Evolutionary conservation across 805 yeast genomes (phyloP), one percentile per base, ranked within the genome.

Genomic region (Pichia kluyveri): DNA sequence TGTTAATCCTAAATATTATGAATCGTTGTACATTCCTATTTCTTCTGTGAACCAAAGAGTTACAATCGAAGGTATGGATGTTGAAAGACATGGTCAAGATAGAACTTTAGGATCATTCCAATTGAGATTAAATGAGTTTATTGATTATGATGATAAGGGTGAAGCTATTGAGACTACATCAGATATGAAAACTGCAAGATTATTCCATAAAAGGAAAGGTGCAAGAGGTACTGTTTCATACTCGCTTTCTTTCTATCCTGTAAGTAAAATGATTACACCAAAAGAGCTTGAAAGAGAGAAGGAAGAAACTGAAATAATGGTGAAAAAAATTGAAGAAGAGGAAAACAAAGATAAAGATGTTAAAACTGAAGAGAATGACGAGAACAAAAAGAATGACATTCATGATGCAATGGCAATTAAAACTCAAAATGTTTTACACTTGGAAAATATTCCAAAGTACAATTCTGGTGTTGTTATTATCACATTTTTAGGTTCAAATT

Each of bases 1-100:
- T 0, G 70, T 82, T 56, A 72, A 85, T 53, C 99, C 99, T 8
- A 79, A 78, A 7, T 93, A 88, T 86, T 80, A 90, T 61, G 90
- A 89, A 62, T 73, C 86, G 2, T 69, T 87, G 45, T 93, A 87
- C 66, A 77, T 87, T 30, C 83, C 96, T 5, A 77, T 93, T 17
- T 77, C 95, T 7, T 83, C 91, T 41, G 79, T 88, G 26, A 83
- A 84, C 61, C 97, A 90, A 65, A 82, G 76, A 58, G 66, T 93
- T 53, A 81, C 90, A 2, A 63, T 93, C 48, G 98, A 93, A 62
- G 95, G 82, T 8, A 86, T 93, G 96, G 98, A 93, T 67, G 85
- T 84, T 34, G 91, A 90, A 67, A 76, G 75, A 50, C 75, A 69
- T 46, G 77, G 83, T n/a, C 77, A 80, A 40, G 99, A 93, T 66